These are phyloP conservation scores for Leccinum pellstonianum DNA, from an alignment of 768 basidiomycete genomes.

Conservation along the genomic window DNA sequence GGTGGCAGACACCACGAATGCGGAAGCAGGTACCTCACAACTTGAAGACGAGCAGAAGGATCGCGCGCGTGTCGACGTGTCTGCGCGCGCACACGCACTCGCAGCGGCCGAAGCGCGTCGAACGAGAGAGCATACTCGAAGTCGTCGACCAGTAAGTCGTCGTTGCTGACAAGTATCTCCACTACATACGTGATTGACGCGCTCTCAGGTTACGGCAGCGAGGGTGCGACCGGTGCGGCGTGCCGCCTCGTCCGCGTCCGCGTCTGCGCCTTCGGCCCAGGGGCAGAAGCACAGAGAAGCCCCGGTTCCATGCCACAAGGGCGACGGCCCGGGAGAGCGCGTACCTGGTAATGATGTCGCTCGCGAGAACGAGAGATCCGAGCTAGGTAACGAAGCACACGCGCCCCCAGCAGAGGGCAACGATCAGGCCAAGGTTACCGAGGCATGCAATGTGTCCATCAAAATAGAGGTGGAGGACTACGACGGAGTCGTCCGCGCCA, in stretches of 20 bases:
- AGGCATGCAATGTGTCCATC: neutral
- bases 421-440: neutral
- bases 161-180: neutral
- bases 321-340: neutral
- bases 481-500: neutral
- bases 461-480: neutral
- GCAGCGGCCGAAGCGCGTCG: neutral
- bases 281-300: neutral
- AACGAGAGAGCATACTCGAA: neutral
- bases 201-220: neutral
- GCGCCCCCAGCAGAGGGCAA: neutral
- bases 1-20: neutral
- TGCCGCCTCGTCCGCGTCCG: neutral
- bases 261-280: neutral
- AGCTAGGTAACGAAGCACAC: neutral
- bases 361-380: neutral
- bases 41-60: neutral
- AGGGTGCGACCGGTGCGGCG: neutral
- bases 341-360: neutral
- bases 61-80: neutral
- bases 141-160: neutral
- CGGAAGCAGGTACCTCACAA: neutral
- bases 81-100: neutral
- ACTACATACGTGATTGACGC: neutral
- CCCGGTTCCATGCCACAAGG: neutral